A percentile compares a stretch with the other conserved stretches of the same genome.
Conservation (phyloP, 352 stramenopile species). For the Phytophthora multivora region DNA sequence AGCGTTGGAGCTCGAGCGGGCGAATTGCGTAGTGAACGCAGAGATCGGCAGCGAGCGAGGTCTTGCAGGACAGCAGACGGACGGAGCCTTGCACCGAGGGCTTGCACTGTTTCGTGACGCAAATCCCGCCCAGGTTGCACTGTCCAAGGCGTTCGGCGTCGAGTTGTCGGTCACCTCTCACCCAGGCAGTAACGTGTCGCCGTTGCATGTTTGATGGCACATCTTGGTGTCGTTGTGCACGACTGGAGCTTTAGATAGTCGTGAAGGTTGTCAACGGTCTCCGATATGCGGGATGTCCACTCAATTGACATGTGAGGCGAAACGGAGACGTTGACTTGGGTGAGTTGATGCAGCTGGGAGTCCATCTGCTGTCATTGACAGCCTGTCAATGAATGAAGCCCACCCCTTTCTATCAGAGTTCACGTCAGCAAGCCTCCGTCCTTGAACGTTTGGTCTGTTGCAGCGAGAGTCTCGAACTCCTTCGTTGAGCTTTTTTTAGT, state of each 20-base stretch:
- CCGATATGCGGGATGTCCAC: slow-evolving; percentile 9
- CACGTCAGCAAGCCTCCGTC: slow-evolving; percentile 10
- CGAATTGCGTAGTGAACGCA: slow-evolving; percentile 22
- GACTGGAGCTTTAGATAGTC: slow-evolving; percentile 8
- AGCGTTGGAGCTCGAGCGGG: slow-evolving; percentile 8
- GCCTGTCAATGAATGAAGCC: slow-evolving; percentile 1
- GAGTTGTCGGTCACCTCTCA: slow-evolving; percentile 16
- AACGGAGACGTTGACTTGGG: slow-evolving; percentile 9
- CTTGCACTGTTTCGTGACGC: slow-evolving; percentile 10
- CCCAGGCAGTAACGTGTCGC: slow-evolving; percentile 20
- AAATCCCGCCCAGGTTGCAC: slow-evolving; percentile 21
- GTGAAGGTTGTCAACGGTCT: slow-evolving; percentile 12
- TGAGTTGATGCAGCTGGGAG: slow-evolving; percentile 11
- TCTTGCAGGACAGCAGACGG: slow-evolving; percentile 16
- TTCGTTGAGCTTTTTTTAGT: slow-evolving; percentile 3
- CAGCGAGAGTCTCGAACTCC: not conserved
- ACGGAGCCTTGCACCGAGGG: not conserved
- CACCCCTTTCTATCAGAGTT: slow-evolving; percentile 16
- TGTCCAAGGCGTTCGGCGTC: slow-evolving; percentile 2
- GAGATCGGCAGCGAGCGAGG: slow-evolving; percentile 8
- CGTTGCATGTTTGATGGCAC: slow-evolving; percentile 19
- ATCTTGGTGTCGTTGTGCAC: slow-evolving; percentile 15
- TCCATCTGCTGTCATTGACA: slow-evolving; percentile 6
- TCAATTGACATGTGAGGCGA: slow-evolving; percentile 6
- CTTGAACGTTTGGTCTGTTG: not conserved